Evolutionary conservation across 1,284 basidiomycete species (phyloP).

Genomic region (Ceratobasidium sp.): DNA sequence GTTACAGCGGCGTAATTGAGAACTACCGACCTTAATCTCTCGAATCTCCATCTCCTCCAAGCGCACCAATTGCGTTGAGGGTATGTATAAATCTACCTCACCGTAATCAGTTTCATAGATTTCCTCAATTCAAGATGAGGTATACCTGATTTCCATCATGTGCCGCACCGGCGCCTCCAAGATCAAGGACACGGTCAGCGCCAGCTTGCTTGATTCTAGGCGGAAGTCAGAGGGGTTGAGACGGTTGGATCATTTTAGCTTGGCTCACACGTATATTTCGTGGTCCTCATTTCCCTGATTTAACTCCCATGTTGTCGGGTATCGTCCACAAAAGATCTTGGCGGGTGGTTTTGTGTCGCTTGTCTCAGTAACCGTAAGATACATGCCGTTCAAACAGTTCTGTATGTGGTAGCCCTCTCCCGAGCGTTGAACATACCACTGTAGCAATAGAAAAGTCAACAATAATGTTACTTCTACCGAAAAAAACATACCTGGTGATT

Average conservation of each 20-base stretch:
- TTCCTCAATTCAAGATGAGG: neutral
- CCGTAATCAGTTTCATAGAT: neutral
- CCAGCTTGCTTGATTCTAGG: neutral
- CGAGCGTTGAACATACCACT: constrained; percentile 29
- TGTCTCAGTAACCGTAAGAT: neutral
- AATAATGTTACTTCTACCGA: neutral
- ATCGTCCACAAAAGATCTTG: neutral
- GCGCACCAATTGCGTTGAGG: neutral
- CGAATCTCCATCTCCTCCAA: neutral
- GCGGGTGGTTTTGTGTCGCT: neutral
- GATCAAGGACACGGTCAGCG: neutral
- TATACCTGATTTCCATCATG: neutral
- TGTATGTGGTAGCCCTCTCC: constrained; percentile 9
- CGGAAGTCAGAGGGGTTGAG: neutral
- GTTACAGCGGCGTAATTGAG: neutral
- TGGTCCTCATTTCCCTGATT: neutral
- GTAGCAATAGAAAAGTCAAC: neutral
- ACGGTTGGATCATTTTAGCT: neutral
- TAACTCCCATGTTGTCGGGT: constrained; percentile 27
- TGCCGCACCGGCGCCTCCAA: neutral
- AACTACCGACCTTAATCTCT: neutral
- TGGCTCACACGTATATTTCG: constrained; percentile 20
- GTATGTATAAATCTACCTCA: neutral
- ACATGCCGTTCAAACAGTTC: neutral
- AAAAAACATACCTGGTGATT: constrained; percentile 3